Conservation (phyloP, 208 protist species). For the Lotmaria passim region DNA sequence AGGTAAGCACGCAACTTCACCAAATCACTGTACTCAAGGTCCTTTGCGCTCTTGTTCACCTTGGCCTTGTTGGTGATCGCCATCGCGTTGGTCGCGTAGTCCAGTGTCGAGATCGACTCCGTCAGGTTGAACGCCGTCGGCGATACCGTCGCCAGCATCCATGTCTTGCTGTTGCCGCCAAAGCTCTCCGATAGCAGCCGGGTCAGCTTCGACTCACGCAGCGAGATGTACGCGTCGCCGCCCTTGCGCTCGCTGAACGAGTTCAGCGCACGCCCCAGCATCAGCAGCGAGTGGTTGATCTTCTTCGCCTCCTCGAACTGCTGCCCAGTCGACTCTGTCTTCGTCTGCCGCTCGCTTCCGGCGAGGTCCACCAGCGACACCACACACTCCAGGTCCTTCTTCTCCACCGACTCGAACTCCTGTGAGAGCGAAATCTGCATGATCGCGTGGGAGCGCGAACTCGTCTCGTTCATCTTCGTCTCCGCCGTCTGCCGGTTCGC, state of each 20-base stretch:
- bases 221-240: constrained; percentile 67
- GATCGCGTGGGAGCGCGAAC: constrained; percentile 87
- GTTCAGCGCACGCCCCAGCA: constrained; percentile 87
- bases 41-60: constrained; percentile 39
- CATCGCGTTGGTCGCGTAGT: constrained; percentile 85
- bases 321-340: constrained; percentile 80
- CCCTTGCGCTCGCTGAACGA: constrained; percentile 80
- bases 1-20: constrained; percentile 31
- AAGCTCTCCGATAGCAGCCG: constrained; percentile 90
- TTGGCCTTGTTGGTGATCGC: constrained; percentile 80
- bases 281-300: constrained; percentile 89
- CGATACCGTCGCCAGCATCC: constrained; percentile 92
- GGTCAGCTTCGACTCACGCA: constrained; percentile 92
- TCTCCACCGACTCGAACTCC: constrained; percentile 57
- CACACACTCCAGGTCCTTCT: constrained; percentile 58
- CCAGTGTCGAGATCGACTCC: constrained; percentile 82
- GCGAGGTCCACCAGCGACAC: constrained; percentile 86
- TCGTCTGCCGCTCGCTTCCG: constrained; percentile 84
- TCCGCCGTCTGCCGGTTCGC: constrained; percentile 72
- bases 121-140: constrained; percentile 81
- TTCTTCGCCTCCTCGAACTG: constrained; percentile 90
- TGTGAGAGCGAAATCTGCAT: constrained; percentile 81
- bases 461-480: constrained; percentile 89
- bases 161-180: constrained; percentile 92
- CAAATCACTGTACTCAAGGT: constrained; percentile 42